Conservation (phyloP, 108 stramenopile species). For the Nitzschia sp. region DNA sequence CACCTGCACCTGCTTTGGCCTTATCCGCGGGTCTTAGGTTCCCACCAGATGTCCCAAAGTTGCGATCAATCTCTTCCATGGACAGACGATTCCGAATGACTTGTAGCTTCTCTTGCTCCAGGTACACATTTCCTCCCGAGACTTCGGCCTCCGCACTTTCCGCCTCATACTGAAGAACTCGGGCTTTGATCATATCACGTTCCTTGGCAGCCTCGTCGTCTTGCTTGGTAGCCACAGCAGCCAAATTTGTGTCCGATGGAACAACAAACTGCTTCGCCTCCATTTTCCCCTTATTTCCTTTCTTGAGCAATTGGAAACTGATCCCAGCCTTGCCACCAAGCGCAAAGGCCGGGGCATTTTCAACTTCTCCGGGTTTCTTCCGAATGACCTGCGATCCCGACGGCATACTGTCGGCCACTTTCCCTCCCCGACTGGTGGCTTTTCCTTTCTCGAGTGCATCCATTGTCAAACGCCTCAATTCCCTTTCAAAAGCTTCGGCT, state of each 20-base stretch:
- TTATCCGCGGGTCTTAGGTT: constrained; percentile 22
- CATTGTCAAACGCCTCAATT: constrained; percentile 82
- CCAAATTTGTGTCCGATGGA: constrained; percentile 81
- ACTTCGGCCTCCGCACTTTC: constrained; percentile 69
- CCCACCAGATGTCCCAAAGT: constrained; percentile 76
- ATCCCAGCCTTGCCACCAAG: constrained; percentile 77
- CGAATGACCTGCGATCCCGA: constrained; percentile 71
- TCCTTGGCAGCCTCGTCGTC: constrained; percentile 86
- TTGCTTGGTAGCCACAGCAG: constrained; percentile 72
- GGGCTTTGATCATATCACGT: constrained; percentile 81
- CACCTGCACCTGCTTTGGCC: background rate
- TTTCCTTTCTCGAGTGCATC: constrained; percentile 89
- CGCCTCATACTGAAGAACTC: constrained; percentile 85
- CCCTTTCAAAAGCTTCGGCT: constrained; percentile 86
- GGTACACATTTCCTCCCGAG: constrained; percentile 81
- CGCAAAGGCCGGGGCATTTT: constrained; percentile 25
- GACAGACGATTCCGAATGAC: constrained; percentile 82
- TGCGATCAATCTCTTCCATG: constrained; percentile 78
- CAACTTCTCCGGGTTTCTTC: constrained; percentile 47
- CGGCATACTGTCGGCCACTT: constrained; percentile 77
- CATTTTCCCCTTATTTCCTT: constrained; percentile 90
- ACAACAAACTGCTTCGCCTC: constrained; percentile 87
- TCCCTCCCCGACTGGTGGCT: constrained; percentile 53
- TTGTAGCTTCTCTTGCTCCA: constrained; percentile 81
- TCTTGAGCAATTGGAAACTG: constrained; percentile 87